Evolutionary conservation across 1,139 yeast species (phyloP).

Genomic region (Debaryomyces nepalensis): DNA sequence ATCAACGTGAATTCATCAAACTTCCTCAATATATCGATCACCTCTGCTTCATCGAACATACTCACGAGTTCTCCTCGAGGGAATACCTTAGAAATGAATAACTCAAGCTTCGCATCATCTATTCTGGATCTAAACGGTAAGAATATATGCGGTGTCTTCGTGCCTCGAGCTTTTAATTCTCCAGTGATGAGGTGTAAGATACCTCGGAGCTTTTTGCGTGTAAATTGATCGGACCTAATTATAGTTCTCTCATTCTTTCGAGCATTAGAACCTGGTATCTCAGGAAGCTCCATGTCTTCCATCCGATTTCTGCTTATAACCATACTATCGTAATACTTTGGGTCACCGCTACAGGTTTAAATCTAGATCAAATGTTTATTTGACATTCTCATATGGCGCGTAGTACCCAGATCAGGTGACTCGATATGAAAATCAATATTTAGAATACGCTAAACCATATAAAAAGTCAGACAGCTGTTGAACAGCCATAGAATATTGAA

Average conservation of each 20-base stretch:
- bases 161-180: conserved; percentile 60
- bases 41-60: conserved; percentile 33
- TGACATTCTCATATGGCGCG: conserved; percentile 2
- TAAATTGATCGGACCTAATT: conserved; percentile 45
- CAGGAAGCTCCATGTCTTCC: conserved; percentile 33
- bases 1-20: conserved; percentile 72
- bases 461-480: too few relatives aligned
- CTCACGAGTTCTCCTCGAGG: conserved; percentile 54
- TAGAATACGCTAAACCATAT: too few relatives aligned
- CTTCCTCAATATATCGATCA: conserved; percentile 41
- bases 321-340: conserved; percentile 15
- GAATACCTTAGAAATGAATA: conserved; percentile 55
- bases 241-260: conserved; percentile 5
- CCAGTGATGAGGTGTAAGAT: conserved; percentile 70
- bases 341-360: neutral
- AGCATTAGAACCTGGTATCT: conserved; percentile 23
- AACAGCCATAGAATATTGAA: too few relatives aligned
- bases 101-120: conserved; percentile 58
- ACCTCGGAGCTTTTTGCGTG: conserved; percentile 65
- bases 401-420: conserved; percentile 5
- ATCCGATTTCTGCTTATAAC: conserved; percentile 17
- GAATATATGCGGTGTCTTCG: conserved; percentile 65
- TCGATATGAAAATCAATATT: too few relatives aligned
- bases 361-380: conserved; percentile 8
- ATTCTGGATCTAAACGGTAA: conserved; percentile 73